These are phyloP conservation scores for Friedmanniomyces endolithicus DNA, from an alignment of 495 filamentous ascomycete genomes.

Conservation along the genomic window DNA sequence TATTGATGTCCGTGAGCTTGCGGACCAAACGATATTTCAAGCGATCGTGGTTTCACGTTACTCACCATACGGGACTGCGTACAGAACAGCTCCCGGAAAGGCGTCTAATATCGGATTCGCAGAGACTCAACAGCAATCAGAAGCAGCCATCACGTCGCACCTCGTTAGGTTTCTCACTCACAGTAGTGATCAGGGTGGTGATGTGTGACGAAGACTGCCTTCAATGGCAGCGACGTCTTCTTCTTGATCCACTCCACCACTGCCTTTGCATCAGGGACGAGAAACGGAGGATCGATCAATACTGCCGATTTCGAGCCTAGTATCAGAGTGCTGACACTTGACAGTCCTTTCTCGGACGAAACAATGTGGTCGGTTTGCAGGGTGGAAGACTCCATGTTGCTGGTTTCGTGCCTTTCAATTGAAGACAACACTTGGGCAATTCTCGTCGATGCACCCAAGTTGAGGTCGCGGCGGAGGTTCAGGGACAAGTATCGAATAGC, in stretches of 20 bases:
- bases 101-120: constrained; percentile 28
- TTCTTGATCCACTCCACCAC: constrained; percentile 20
- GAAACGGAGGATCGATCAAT: constrained; percentile 10
- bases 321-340: constrained; percentile 10
- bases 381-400: background rate
- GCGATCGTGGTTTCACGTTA: too few relatives aligned
- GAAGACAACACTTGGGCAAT: too few relatives aligned
- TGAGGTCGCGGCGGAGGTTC: too few relatives aligned
- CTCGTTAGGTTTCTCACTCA: too few relatives aligned
- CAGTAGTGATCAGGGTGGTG: constrained; percentile 30
- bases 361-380: background rate
- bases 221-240: constrained; percentile 14
- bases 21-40: background rate
- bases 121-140: constrained; percentile 9
- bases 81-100: constrained; percentile 22
- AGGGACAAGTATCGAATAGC: too few relatives aligned
- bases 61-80: constrained; percentile 24
- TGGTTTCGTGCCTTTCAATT: background rate
- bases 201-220: constrained; percentile 28
- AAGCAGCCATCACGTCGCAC: too few relatives aligned
- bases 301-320: constrained; percentile 1
- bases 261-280: constrained; percentile 20
- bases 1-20: background rate
- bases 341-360: constrained; percentile 6
- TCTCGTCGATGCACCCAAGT: too few relatives aligned